Evolutionary conservation across 306 rosid genomes (phyloP), one percentile per base, ranked within the genome.

Genomic region (Lotus japonicus): DNA sequence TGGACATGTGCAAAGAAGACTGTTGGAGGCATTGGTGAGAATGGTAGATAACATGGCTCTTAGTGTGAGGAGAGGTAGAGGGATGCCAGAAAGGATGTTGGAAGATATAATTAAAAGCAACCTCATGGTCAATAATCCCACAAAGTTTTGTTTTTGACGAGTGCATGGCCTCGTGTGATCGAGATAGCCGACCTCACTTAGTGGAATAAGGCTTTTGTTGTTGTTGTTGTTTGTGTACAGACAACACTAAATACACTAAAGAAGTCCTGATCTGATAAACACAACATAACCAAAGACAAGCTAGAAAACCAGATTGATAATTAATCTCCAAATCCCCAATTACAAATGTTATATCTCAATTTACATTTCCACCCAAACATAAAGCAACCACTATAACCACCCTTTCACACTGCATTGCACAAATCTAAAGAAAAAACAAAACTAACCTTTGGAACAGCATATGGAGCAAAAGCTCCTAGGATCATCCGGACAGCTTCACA

Each of bases 381-480:
- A 57, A 59, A 67, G 16, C 4, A 41, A 58, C 19, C 59, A 60
- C 21, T 23, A 68, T 43, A 2, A 19, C 17, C 16, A 60, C 64
- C 46, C 15, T 1, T 15, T 7, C 15, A 38, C 11, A 15, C 38
- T 53, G 35, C 48, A 64, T 36, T 26, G 18, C 31, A 54, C 7
- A 61, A 64, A 66, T 56, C 58, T 62, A 26, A 26, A 26, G 4
- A 43, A 58, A 31, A 31, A 31, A 31, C 7, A 31, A 6, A 73
- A 57, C 91, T 60, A 81, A 92, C 98, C 98, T 90, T 92, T n/a
- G 96, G 97, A 73, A 86, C 79, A 73, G 88, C 91, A 83, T 74
- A 90, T 19, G 97, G 92, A 8, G 91, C 98, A 78, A 69, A 86
- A 60, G 60, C 74, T 64, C 98, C 98, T 9, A 92, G 79, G 79